These are phyloP conservation scores for Candida golubevii DNA, from an alignment of 805 yeast genomes.

Conservation along the genomic window DNA sequence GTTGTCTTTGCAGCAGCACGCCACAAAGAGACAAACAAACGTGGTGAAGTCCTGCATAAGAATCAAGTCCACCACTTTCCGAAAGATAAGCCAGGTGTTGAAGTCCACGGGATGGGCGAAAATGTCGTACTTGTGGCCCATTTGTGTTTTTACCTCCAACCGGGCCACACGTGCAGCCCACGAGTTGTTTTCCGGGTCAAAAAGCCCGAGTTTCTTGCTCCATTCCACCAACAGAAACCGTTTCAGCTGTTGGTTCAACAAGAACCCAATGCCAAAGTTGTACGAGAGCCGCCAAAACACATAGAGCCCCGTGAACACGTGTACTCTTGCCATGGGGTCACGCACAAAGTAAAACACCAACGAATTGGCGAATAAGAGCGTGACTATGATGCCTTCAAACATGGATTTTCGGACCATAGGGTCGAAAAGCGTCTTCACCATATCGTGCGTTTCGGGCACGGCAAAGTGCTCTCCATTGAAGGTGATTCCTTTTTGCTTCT, in stretches of 20 bases:
- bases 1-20: slow-evolving; percentile 36
- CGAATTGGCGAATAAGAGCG: slow-evolving; percentile 28
- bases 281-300: slow-evolving; percentile 72
- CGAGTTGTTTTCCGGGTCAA: slow-evolving; percentile 29
- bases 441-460: slow-evolving; percentile 70
- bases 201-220: slow-evolving; percentile 45
- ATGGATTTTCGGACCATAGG: slow-evolving; percentile 67
- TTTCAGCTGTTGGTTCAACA: slow-evolving; percentile 64
- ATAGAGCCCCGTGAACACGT: slow-evolving; percentile 51
- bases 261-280: slow-evolving; percentile 74
- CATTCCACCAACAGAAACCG: slow-evolving; percentile 48
- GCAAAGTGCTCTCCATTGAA: slow-evolving; percentile 41
- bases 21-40: slow-evolving; percentile 61
- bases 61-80: slow-evolving; percentile 76
- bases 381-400: slow-evolving; percentile 57
- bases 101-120: slow-evolving; percentile 57
- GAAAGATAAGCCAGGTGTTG: slow-evolving; percentile 77
- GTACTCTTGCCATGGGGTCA: slow-evolving; percentile 23
- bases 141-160: slow-evolving; percentile 34
- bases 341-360: slow-evolving; percentile 28
- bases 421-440: slow-evolving; percentile 77
- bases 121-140: slow-evolving; percentile 32
- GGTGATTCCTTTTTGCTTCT: slow-evolving; percentile 36
- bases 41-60: slow-evolving; percentile 81
- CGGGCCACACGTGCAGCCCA: slow-evolving; percentile 35